A percentile compares a stretch with the other conserved stretches of the same genome.
Conservation (phyloP, 257 asterid species). For the Leptodermis oblonga region DNA sequence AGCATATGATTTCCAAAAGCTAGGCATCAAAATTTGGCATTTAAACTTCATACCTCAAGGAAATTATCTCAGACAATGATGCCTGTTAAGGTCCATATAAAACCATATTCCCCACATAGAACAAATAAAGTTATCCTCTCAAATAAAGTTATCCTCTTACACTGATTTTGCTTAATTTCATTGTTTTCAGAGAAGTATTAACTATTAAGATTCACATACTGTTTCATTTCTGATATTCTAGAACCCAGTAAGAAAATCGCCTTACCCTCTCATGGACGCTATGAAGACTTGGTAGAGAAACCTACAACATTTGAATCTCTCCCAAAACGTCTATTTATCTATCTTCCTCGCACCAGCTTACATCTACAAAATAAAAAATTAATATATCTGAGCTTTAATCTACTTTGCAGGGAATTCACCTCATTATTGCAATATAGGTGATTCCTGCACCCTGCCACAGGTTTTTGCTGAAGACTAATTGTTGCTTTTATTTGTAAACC, state of each 20-base stretch:
- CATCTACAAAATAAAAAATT: too few relatives aligned
- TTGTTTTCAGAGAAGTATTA: neutral
- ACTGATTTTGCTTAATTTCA: neutral
- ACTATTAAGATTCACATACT: neutral
- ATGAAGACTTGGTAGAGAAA: neutral
- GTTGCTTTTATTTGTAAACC: neutral
- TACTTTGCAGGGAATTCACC: neutral
- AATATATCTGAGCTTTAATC: neutral
- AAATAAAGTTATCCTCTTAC: neutral
- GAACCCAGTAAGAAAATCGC: neutral
- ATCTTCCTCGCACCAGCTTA: neutral
- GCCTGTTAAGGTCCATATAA: neutral
- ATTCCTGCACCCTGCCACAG: neutral
- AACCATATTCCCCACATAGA: neutral
- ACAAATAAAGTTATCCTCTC: neutral
- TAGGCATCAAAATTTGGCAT: neutral
- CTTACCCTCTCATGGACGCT: neutral
- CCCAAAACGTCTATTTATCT: neutral
- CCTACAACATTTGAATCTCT: neutral
- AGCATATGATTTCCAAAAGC: neutral
- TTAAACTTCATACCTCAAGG: neutral
- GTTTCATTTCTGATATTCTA: neutral
- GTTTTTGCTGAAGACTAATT: neutral
- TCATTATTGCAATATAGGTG: neutral
- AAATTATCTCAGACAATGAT: neutral